Base-by-base conservation (phyloP, 78 protist genomes). In the Planoprotostelium fungivorum region DNA sequence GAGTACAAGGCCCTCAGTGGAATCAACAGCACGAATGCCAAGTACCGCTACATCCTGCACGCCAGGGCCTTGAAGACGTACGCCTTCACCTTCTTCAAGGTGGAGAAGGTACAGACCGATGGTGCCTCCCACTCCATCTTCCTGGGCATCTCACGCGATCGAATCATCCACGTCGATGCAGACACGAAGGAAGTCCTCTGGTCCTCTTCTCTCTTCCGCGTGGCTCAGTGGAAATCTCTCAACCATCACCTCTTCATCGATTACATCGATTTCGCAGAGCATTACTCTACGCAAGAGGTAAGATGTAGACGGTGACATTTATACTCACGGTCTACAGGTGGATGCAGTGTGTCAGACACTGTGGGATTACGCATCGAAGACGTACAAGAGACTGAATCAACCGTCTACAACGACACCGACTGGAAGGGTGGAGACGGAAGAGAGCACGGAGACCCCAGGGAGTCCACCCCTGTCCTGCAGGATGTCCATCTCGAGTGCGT, bases 101-200 rank as follows among this genome's bases (percentile, higher is more conserved):
- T 92, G 9, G 29, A 34, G 29, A 29, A 35, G n/a, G 83, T 10
- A 36, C 38, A 38, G 87, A 38, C 73, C 31, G 73, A 51, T 16
- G 31, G 94, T 31, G 97, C 98, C 31, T 35, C 88, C 83, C 94
- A 92, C 37, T 92, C 94, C 34, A 94, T 94, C 34, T 95, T 96
- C 37, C 89, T 93, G 31, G 73, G 73, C 5, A 51, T 51, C 16
- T 51, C 73, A 25, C 73, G 73, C 5, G 73, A 51, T 51, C 5
- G 73, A 16, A 51, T 51, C 73, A 51, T 51, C 73, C 73, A 51
- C 16, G 73, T 51, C 73, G 73, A 51, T 16, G 73, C 73, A 25
- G 73, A 51, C 73, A 51, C 31, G 31, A 51, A 51, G 16, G 73
- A 51, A 16, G 73, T 51, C 73, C 31, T 51, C 31, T 51, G 73